Percentiles rank a stretch among this genome's conserved stretches.
Conservation (phyloP, 2,329 filamentous ascomycete species). For the Didymellaceae sp. region DNA sequence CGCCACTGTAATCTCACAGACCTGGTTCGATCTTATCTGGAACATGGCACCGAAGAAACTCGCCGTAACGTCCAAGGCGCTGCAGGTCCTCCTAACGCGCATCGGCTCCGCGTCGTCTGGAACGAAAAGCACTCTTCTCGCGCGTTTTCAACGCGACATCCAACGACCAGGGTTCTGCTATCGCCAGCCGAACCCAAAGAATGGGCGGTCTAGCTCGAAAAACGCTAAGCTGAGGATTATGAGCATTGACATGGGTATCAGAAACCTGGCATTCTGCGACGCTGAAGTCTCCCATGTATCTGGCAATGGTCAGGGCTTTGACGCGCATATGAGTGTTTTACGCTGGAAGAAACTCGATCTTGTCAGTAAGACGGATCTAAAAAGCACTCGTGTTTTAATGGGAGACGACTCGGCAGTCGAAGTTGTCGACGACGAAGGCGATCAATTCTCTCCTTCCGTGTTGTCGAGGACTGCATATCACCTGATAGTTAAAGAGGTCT, state of each 20-base stretch:
- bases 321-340: conserved; percentile 32
- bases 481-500: conserved; percentile 58
- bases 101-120: conserved; percentile 67
- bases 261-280: conserved; percentile 78
- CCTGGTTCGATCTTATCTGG: too few relatives aligned
- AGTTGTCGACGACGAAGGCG: conserved; percentile 12
- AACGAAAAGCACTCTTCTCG: conserved; percentile 62
- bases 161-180: conserved; percentile 6
- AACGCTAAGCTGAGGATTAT: conserved; percentile 58
- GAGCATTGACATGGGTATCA: conserved; percentile 85
- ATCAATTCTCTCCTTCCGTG: conserved; percentile 60
- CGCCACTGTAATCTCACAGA: too few relatives aligned
- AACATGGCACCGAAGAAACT: conserved; percentile 26
- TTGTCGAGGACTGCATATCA: conserved; percentile 64
- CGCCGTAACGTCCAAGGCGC: conserved; percentile 54
- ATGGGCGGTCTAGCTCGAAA: background rate
- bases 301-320: background rate
- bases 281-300: conserved; percentile 49
- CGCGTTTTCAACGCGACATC: conserved; percentile 57
- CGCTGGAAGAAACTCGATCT: conserved; percentile 45
- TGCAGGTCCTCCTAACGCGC: conserved; percentile 66
- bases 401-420: background rate
- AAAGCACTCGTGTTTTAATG: background rate
- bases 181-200: conserved; percentile 29
- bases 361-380: background rate